Evolutionary conservation across 2,329 filamentous ascomycete genomes (phyloP).

Genomic region (Pyricularia grisea): DNA sequence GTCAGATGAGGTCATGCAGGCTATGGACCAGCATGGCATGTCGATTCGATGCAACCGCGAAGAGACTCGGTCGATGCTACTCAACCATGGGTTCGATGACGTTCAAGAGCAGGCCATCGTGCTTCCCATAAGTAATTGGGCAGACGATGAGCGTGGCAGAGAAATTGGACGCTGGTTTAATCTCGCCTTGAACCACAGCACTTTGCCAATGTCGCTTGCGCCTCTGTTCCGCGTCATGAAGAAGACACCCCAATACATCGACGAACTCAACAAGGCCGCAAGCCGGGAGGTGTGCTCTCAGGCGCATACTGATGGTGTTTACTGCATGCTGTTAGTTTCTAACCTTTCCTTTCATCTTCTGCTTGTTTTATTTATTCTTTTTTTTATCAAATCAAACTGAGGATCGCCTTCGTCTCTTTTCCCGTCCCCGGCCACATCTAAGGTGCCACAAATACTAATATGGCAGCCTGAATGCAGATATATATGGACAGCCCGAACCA

Average conservation of each 20-base stretch:
- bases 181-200: slow-evolving; percentile 60
- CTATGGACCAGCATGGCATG: slow-evolving; percentile 55
- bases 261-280: slow-evolving; percentile 51
- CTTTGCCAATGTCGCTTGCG: slow-evolving; percentile 64
- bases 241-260: slow-evolving; percentile 54
- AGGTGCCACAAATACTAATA: neutral
- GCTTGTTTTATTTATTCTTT: neutral
- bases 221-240: slow-evolving; percentile 58
- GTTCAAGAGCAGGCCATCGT: slow-evolving; percentile 61
- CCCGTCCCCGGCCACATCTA: neutral
- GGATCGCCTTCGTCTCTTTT: neutral
- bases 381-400: neutral
- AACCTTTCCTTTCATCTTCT: neutral
- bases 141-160: slow-evolving; percentile 51
- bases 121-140: slow-evolving; percentile 69
- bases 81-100: slow-evolving; percentile 68
- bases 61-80: slow-evolving; percentile 49
- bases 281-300: slow-evolving; percentile 60
- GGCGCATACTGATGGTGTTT: slow-evolving; percentile 37
- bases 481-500: slow-evolving; percentile 1
- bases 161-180: slow-evolving; percentile 79
- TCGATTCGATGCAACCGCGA: slow-evolving; percentile 50
- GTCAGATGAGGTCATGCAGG: slow-evolving; percentile 58
- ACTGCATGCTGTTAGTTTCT: slow-evolving; percentile 66
- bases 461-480: neutral